Percentiles rank a stretch among this genome's conserved stretches.
These are phyloP conservation scores for Phytophthora crassamura DNA, from an alignment of 352 stramenopile species.

Conservation along the genomic window DNA sequence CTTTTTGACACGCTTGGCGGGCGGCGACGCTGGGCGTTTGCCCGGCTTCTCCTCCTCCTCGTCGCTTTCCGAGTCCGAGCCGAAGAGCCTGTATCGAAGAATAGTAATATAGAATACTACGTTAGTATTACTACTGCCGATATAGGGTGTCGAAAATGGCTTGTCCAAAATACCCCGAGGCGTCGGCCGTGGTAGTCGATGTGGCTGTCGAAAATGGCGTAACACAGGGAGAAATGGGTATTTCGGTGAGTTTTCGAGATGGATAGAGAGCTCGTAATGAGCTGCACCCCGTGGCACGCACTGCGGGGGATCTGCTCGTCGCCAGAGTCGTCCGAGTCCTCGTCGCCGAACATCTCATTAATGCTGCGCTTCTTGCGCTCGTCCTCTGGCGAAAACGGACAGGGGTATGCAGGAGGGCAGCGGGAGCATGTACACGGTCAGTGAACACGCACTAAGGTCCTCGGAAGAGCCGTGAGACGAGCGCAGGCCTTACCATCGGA, in stretches of 20 bases:
- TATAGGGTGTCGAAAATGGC: background rate
- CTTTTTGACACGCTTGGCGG: constrained; percentile 63
- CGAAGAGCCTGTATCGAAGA: constrained; percentile 63
- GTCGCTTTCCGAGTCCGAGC: constrained; percentile 88
- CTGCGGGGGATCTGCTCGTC: constrained; percentile 63
- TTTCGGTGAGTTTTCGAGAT: background rate
- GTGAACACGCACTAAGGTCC: background rate
- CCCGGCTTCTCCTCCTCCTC: constrained; percentile 58
- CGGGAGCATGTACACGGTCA: too few relatives aligned
- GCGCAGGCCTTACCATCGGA: constrained; percentile 58
- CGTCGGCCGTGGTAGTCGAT: constrained; percentile 61
- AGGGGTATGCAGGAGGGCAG: background rate
- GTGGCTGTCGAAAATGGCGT: constrained; percentile 23
- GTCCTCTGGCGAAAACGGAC: constrained; percentile 49
- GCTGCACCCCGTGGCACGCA: constrained; percentile 26
- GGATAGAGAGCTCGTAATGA: background rate
- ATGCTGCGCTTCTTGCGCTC: constrained; percentile 87
- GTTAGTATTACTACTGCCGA: background rate
- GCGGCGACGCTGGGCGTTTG: constrained; percentile 56
- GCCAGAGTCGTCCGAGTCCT: constrained; percentile 79
- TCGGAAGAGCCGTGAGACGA: background rate
- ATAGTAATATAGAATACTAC: constrained; percentile 2
- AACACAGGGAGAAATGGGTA: constrained; percentile 2
- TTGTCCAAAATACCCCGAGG: constrained; percentile 44
- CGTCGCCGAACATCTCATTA: constrained; percentile 90